Evolutionary conservation across 805 yeast genomes (phyloP), one percentile per base, ranked within the genome.

Genomic region (Suhomyces canberraensis): DNA sequence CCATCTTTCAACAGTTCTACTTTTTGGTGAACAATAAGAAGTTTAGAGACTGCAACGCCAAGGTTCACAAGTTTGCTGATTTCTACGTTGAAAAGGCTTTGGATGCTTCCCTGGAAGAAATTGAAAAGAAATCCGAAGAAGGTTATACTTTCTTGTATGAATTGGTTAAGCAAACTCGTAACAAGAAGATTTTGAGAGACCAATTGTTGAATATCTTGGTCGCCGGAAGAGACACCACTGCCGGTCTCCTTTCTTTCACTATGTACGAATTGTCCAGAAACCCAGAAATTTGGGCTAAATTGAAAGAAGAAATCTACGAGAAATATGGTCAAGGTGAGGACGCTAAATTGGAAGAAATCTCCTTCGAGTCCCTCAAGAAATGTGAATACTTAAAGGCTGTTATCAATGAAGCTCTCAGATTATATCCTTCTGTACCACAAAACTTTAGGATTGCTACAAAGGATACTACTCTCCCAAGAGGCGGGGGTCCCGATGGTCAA

Each of bases 91-190:
- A 36, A 17, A 37, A 44, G 33, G 56, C 56, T 9, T 41, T 51
- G 36, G 22, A 31, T 6, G 38, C 46, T 7, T 16, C 47, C 7
- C 40, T 36, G 4, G 40, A 41, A 18, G 54, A 47, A 16, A 32
- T 43, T 13, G 56, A 49, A 24, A 31, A 43, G 35, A 33, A 38
- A 22, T 47, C 55, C 8, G 40, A 39, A 22, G 50, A 44, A 4
- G 66, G 68, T 3, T 65, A 71, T 42, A 64, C 71, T 9, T 73
- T 75, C 52, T 63, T 75, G 39, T 60, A 64, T 33, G 78, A 73
- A 47, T 61, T 75, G 41, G 72, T 62, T 25, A 63, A 64, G 44
- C 58, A 61, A 32, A 63, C 69, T 8, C 56, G 58, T 42, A 52
- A 65, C 40, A 67, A 66, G 11, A 51, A 50, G 40, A 48, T 54